phyloP scores from a whole-genome alignment of 2,329 filamentous ascomycete species.

The Fusarium nygamai region DNA sequence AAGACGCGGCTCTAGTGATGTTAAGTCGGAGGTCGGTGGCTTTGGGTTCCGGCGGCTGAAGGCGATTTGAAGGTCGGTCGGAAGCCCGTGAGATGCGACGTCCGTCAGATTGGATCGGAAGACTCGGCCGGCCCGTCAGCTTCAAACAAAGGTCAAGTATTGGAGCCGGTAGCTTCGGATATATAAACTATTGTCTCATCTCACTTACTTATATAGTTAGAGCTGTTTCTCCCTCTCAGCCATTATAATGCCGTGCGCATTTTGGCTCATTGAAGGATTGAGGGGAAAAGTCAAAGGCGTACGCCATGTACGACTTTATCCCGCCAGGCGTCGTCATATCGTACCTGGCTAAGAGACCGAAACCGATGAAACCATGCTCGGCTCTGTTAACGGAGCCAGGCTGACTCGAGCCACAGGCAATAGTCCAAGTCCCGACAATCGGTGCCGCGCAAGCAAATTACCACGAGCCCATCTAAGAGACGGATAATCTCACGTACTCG shows the following conservation, averaged over 20 bases:
- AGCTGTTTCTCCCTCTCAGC: background rate
- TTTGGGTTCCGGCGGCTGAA: conserved; percentile 11
- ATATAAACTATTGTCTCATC: background rate
- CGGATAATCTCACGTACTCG: background rate
- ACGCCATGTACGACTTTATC: conserved; percentile 6
- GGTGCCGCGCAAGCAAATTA: conserved; percentile 11
- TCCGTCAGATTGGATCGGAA: conserved; percentile 18
- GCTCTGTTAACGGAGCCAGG: background rate
- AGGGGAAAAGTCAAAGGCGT: background rate
- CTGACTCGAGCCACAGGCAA: conserved; percentile 26
- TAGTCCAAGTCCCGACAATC: conserved; percentile 3
- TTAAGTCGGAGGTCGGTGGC: conserved; percentile 23
- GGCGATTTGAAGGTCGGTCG: background rate
- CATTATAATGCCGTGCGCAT: background rate
- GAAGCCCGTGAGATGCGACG: background rate
- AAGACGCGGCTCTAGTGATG: background rate
- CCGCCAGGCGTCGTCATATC: conserved; percentile 22
- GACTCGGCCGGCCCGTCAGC: conserved; percentile 3
- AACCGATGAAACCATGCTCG: background rate
- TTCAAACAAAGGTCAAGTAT: background rate
- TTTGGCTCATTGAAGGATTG: background rate
- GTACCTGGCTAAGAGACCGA: conserved; percentile 19
- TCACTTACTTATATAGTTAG: background rate
- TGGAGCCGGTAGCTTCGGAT: conserved; percentile 6
- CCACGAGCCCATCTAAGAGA: background rate